Base-by-base conservation (phyloP, 2,329 filamentous ascomycete species). In the Paraconiothyrium sp. region DNA sequence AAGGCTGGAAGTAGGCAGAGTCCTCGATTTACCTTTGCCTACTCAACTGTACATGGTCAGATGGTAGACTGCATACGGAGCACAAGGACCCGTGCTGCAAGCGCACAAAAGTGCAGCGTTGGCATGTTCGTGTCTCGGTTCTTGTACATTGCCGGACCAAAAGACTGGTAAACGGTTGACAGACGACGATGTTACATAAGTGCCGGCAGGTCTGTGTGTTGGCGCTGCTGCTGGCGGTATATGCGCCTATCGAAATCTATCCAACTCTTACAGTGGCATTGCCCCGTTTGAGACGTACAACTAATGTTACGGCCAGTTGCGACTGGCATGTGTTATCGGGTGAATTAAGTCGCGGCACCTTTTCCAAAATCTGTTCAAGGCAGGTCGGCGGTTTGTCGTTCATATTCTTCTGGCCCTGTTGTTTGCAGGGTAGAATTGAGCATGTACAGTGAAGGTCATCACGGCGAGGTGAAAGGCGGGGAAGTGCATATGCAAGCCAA, bases 401-500 rank as follows among this genome's bases (percentile, higher is more conserved):
- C 8, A 22, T 44, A 13, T 11, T 24, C 20, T 24, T 13, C 8
- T 46, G 7, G 43, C 43, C 43, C 2, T 4, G 9, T 9, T 44
- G 20, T 10, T 20, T 20, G 43, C 43, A 46, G 41, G 14, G 10
- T 6, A 37, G 14, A 11, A 20, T 20, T 44, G 16, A 5, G 22
- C 41, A 46, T 52, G 20, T n/a, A 39, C 16, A 16, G 11, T 20
- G 24, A n/a, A 35, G 5, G 22, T n/a, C 8, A 41, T 30, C 30
- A 22, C 35, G 16, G 7, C 20, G 22, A 54, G 22, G 14, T 54
- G 39, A 27, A 55, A 56, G 43, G 54, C 30, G 54, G 54, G 54
- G 43, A 56, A 16, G 43, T 48, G 54, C 54, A 47, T 46, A 41
- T 47, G 54, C 54, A 52, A 20, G 54, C 41, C 41, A 47, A 37